Base-by-base conservation (phyloP, 1,284 basidiomycete species). In the Puccinia coronata region DNA sequence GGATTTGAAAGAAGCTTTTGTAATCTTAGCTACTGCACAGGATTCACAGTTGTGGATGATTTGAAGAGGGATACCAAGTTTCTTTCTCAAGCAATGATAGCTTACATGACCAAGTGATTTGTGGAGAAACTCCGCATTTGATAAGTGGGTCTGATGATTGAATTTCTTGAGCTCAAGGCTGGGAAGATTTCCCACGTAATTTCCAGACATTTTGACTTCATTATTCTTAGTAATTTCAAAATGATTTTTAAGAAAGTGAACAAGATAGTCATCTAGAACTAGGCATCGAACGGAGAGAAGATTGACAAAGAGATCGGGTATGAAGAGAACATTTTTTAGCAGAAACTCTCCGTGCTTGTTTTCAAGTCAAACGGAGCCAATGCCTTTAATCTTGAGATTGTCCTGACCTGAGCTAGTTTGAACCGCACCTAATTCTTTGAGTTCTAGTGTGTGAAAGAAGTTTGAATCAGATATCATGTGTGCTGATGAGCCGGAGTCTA, bases 61-160 rank as follows among this genome's bases (percentile, higher is more conserved):
- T 39, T 39, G 36, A 9, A 65, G 6, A 2, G 61, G 61, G 39
- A 65, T 39, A 39, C 61, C 61, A 5, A 65, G 61, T 39, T 65
- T 65, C 8, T 65, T 65, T 18, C 61, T 65, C 8, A 65, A 2
- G 6, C 61, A 9, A 39, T 65, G 61, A n/a, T 65, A 65, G 20
- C 61, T 65, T 1, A 65, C 61, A n/a, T 65, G 61, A 31, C 61
- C 61, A 4, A 65, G 39, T 34, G 61, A 65, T 39, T 65, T 65
- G n/a, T 65, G 61, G 31, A 65, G 28, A 36, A 23, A 18, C n/a
- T 65, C 61, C 1, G 61, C 61, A 20, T 28, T 36, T 20, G 39
- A 39, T 39, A 65, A 39, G 16, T 36, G 39, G 25, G 9, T 47
- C 9, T 6, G 16, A 6, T 8, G 16, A 16, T 8, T 16, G 43